Evolutionary conservation across 164 flowering plant genomes (phyloP).

Genomic region (Malania oleifera): DNA sequence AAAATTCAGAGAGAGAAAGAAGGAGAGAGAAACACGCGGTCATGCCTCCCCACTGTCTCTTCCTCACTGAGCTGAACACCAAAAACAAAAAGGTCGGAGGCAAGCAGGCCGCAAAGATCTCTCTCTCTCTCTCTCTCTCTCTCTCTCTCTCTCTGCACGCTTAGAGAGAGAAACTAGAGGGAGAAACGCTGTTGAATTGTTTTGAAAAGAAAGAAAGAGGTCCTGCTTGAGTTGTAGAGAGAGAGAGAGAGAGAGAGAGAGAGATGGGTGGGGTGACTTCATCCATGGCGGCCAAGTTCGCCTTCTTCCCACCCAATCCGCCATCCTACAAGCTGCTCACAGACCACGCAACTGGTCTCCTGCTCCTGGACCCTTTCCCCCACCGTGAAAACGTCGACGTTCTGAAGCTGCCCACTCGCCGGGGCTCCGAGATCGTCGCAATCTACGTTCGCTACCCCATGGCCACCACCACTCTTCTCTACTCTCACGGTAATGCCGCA

Average conservation of each 20-base stretch:
- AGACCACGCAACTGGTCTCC: slow-evolving; percentile 37
- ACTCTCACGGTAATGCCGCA: slow-evolving; percentile 73
- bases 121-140: too few relatives aligned
- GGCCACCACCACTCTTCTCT: slow-evolving; percentile 56
- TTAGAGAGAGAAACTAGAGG: too few relatives aligned
- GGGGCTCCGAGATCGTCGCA: slow-evolving; percentile 58
- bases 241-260: slow-evolving; percentile 2
- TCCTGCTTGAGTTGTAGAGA: too few relatives aligned
- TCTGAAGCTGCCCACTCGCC: slow-evolving; percentile 45
- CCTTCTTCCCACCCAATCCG: slow-evolving; percentile 71
- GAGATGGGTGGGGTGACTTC: slow-evolving; percentile 78
- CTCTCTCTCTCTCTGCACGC: too few relatives aligned
- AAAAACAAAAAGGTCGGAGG: too few relatives aligned
- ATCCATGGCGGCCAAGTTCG: slow-evolving; percentile 70
- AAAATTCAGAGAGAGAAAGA: too few relatives aligned
- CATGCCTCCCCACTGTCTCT: too few relatives aligned
- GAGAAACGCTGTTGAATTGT: too few relatives aligned
- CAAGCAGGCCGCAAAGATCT: too few relatives aligned
- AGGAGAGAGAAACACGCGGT: too few relatives aligned
- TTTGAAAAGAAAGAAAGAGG: slow-evolving; percentile 2
- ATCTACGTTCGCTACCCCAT: slow-evolving; percentile 55
- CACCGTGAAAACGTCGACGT: slow-evolving; percentile 75
- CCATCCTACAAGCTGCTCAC: slow-evolving; percentile 50
- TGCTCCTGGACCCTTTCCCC: slow-evolving; percentile 45
- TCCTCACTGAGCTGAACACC: too few relatives aligned